Base-by-base conservation (phyloP, 176 grass and related monocot species). In the Carex parvula region DNA sequence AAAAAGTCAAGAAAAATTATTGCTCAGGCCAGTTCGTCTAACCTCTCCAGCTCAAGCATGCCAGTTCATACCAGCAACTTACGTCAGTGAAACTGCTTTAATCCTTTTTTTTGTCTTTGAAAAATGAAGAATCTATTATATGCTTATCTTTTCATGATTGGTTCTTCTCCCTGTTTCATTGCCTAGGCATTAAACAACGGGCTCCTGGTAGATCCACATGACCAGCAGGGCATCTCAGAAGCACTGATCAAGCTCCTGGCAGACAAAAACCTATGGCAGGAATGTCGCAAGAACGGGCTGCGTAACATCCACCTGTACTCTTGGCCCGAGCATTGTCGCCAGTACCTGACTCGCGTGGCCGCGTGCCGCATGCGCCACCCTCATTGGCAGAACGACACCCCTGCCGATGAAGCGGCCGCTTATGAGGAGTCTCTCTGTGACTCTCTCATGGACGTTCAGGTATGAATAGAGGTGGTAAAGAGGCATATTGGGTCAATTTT, bases 311-410 rank as follows among this genome's bases (percentile, higher is more conserved):
- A 98, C 77, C 88, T 95, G 65, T 98, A 91, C 80, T 98, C 96
- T 6, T 98, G 96, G 96, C 96, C 96, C 15, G 96, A 95, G 86
- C 96, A 98, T 84, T 98, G 96, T 88, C 87, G 93, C 74, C 94
- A 92, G 6, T 98, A 98, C 71, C 93, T 98, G 30, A 89, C 91
- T 11, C 91, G 93, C 55, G 86, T 98, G 39, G 96, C 96, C 1
- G 93, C 91, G 1, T 98, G 96, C 85, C 88, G 96, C 63, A 85
- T 98, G 39, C 91, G 93, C 39, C 92, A 98, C 80, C 91, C 91
- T 0, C 88, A 87, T 64, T 98, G 96, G 96, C 88, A 92, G 79
- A 95, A 84, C 22, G 93, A 98, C 87, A 98, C 92, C 7, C 96
- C 96, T 1, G 85, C 83, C 0, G 88, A 88, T 70, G 89, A 92